These are phyloP conservation scores for Graphium sp. DNA, from an alignment of 2,329 filamentous ascomycete genomes.

Conservation along the genomic window DNA sequence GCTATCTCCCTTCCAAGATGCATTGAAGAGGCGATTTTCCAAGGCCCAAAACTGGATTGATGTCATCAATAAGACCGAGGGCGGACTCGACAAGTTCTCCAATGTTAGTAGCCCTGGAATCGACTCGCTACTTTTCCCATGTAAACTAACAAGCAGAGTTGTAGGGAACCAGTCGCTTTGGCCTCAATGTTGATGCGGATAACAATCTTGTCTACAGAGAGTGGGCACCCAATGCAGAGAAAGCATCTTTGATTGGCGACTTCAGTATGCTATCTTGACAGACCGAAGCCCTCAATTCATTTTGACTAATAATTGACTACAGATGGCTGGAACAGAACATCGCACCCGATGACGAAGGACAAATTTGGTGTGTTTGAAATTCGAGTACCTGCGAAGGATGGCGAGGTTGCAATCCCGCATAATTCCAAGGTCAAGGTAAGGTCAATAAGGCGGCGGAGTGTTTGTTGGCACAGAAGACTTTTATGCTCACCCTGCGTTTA, in stretches of 20 bases:
- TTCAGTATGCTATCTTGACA: slow-evolving; percentile 58
- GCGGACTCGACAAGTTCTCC: slow-evolving; percentile 82
- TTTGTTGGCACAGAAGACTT: too few species aligned
- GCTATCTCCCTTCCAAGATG: slow-evolving; percentile 68
- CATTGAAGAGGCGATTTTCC: slow-evolving; percentile 58
- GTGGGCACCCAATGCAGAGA: slow-evolving; percentile 83
- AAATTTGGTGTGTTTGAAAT: slow-evolving; percentile 79
- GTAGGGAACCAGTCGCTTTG: slow-evolving; percentile 73
- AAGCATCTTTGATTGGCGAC: slow-evolving; percentile 79
- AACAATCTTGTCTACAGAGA: slow-evolving; percentile 84
- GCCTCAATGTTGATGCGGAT: slow-evolving; percentile 65
- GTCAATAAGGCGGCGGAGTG: too few species aligned
- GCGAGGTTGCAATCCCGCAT: slow-evolving; percentile 67
- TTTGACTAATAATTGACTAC: too few species aligned
- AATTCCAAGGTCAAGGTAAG: slow-evolving; percentile 89
- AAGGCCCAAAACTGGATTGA: slow-evolving; percentile 80
- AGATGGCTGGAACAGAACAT: slow-evolving; percentile 76
- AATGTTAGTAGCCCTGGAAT: slow-evolving; percentile 33
- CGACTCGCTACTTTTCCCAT: not conserved
- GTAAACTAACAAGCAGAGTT: slow-evolving; percentile 1
- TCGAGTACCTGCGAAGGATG: slow-evolving; percentile 53
- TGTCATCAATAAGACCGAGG: slow-evolving; percentile 66
- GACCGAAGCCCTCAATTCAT: too few species aligned
- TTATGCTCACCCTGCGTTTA: too few species aligned
- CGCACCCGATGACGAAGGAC: slow-evolving; percentile 78